Conservation (phyloP, 805 yeast species). For the Candida ortonii region DNA sequence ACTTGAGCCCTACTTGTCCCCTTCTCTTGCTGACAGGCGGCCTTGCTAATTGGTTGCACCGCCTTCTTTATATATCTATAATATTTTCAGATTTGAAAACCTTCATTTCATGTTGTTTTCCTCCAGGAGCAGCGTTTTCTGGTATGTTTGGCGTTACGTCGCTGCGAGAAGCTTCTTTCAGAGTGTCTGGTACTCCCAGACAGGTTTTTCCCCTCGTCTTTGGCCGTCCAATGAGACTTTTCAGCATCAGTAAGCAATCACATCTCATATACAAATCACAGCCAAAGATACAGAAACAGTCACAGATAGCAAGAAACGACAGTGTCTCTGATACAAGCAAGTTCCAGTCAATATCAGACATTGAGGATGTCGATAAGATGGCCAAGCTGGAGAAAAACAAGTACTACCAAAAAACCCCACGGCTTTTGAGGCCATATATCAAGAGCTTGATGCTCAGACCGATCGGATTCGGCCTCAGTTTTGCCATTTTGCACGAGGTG, state of each 20-base stretch:
- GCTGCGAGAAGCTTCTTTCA: too few species aligned
- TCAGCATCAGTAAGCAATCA: conserved; percentile 2
- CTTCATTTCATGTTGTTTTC: too few species aligned
- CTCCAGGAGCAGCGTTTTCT: too few species aligned
- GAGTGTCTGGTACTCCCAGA: neutral
- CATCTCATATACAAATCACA: conserved; percentile 26
- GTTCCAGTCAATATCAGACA: conserved; percentile 13
- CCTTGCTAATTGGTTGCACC: too few species aligned
- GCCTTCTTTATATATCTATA: too few species aligned
- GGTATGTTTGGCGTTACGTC: too few species aligned
- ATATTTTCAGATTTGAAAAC: too few species aligned
- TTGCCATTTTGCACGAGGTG: conserved; percentile 49
- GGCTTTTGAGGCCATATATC: conserved; percentile 32
- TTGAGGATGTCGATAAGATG: conserved; percentile 23
- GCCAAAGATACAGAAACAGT: conserved; percentile 19
- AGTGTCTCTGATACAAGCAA: neutral
- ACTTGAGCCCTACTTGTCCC: too few species aligned
- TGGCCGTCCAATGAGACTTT: too few species aligned
- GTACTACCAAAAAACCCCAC: conserved; percentile 31
- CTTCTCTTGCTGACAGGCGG: too few species aligned
- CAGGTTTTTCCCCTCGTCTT: too few species aligned
- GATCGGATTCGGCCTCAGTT: conserved; percentile 41
- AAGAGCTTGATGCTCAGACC: conserved; percentile 31
- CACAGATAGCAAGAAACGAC: conserved; percentile 2
- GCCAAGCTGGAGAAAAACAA: conserved; percentile 28